Evolutionary conservation across 1,284 basidiomycete genomes (phyloP), one percentile per base, ranked within the genome.

Genomic region (Phenoliferia sp.): DNA sequence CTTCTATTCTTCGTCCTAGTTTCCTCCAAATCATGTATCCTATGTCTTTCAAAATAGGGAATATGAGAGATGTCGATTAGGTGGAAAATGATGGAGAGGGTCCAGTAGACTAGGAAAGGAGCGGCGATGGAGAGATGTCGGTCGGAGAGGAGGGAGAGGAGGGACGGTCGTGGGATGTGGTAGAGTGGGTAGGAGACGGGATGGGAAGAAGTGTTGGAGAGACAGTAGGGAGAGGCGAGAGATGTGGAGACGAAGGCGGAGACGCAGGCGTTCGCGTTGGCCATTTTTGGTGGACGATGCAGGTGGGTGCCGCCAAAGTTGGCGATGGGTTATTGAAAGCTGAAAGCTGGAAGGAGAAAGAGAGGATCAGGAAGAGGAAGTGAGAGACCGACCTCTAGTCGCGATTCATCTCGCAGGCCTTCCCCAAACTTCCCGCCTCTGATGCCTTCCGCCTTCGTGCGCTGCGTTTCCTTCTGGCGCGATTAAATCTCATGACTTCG

Each of bases 1-100:
- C 87, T 85, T 12, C 39, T 12, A 78, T 99, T 99, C 65, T 87
- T 84, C 2, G 85, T 79, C 69, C 84, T 84, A 69, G 92, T 86
- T 78, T 98, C 94, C 17, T 82, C 84, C 0, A 89, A 89, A 63
- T 94, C 90, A 79, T 99, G 95, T 63, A 99, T 87, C 52, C 93
- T 85, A 79, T 91, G 89, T 67, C 85, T 85, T 74, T 96, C 88
- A 54, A 97, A 85, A 84, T 88, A 90, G 73, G 87, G 83, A 81
- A 90, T 87, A 62, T 85, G 83, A 28, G 76, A 65, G 5, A 60
- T 65, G 80, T 99, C 95, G 75, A 99, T 84, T 36, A 81, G 75
- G 77, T 93, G 87, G 82, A 95, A 99, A 77, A 90, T 80, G 64
- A 89, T 80, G 2, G 92, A 93, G 56, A 88, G 80, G 3, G 80